A percentile compares a stretch with the other conserved stretches of the same genome.
Conservation (phyloP, 2,329 filamentous ascomycete species). For the Phaeoacremonium minimum region DNA sequence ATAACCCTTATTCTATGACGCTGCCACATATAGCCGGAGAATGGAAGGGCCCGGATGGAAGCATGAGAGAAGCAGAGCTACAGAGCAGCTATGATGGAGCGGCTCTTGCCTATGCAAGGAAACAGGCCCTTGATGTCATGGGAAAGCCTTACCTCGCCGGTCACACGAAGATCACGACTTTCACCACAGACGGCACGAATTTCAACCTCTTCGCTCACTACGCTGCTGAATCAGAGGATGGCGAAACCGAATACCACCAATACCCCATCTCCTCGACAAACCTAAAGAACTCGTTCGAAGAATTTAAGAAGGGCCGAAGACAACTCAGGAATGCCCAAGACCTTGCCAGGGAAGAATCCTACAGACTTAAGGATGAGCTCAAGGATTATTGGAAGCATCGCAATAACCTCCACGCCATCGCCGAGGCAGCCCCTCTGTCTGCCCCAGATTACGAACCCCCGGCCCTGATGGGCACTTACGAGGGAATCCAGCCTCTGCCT, state of each 20-base stretch:
- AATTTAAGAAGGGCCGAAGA: conserved; percentile 2
- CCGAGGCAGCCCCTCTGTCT: not conserved
- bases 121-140: conserved; percentile 14
- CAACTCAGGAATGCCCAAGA: conserved; percentile 7
- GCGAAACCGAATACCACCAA: conserved; percentile 17
- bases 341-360: conserved; percentile 6
- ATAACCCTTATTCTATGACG: conserved; percentile 12
- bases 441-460: too few relatives aligned
- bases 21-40: conserved; percentile 22
- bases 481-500: too few relatives aligned
- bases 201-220: conserved; percentile 21
- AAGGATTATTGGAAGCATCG: conserved; percentile 3
- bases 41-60: conserved; percentile 9
- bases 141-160: conserved; percentile 11
- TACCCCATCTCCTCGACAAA: conserved; percentile 10
- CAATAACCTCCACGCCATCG: not conserved
- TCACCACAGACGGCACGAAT: conserved; percentile 17
- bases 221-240: conserved; percentile 4
- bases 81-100: conserved; percentile 18
- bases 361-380: conserved; percentile 5
- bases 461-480: too few relatives aligned
- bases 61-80: conserved; percentile 11
- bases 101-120: conserved; percentile 19
- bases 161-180: conserved; percentile 17
- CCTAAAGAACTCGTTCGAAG: conserved; percentile 9